Base-by-base conservation (phyloP, 2,329 filamentous ascomycete genomes). In the Clarireedia hainanense region DNA sequence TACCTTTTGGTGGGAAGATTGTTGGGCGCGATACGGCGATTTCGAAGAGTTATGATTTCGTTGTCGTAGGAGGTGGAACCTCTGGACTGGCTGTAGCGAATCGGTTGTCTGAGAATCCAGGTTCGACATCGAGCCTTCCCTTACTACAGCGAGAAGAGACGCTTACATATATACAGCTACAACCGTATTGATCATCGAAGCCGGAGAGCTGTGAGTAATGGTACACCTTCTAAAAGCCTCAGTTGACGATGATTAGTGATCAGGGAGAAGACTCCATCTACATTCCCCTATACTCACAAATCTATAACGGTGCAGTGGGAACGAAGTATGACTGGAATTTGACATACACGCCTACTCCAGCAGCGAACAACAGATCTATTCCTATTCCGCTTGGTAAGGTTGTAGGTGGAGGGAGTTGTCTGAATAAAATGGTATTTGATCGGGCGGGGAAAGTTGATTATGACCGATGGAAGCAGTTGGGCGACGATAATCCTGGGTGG, bases 401-500 rank as follows among this genome's bases (percentile, higher is more conserved):
- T 55, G 67, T 24, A 65, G 73, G 47, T 73, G 73, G 75, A 62
- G 65, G 63, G 5, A 68, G 63, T 42, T 71, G 66, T 0, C 69
- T 74, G 37, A 66, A 66, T 30, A 51, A 61, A 26, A 59, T 66
- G 63, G 58, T 57, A 4, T 66, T 59, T 46, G 63, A 66, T 53
- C 57, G 63, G 14, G 57, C 57, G 9, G 52, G 56, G 5, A 50
- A 52, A 34, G 39, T 53, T 34, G 62, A 65, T 46, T 72, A 74
- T 49, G 64, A 75, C 54, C 62, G 67, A 1, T 77, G 74, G 74
- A 67, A 69, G 45, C 62, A 65, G 6, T 58, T 77, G 4, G 74
- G 74, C 0, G 75, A 74, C 47, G 61, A 67, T 0, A 73, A 72
- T 6, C 77, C 73, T 73, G 66, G 65, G n/a, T 74, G 70, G 64